Percentiles rank a stretch among this genome's conserved stretches.
phyloP scores from a whole-genome alignment of 139 green algal species.

The Micromonas pusilla region DNA sequence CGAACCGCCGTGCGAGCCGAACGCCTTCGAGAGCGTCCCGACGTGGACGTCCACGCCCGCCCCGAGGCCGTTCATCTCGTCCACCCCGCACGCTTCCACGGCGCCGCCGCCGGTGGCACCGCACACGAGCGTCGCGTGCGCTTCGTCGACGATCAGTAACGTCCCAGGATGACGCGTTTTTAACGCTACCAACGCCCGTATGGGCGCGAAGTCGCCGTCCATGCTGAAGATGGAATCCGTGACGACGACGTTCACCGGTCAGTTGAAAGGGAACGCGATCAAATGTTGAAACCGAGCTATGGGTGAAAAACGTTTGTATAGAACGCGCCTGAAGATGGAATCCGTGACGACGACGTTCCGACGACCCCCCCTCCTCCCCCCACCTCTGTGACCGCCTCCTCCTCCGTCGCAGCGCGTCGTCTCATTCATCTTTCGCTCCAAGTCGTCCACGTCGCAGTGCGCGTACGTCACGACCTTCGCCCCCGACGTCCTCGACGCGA shows the following conservation, averaged over 20 bases:
- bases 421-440: neutral
- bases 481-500: slow-evolving; percentile 39
- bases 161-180: slow-evolving; percentile 49
- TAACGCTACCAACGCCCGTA: slow-evolving; percentile 54
- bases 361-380: too few relatives aligned
- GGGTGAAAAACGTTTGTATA: too few relatives aligned
- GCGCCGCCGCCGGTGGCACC: slow-evolving; percentile 39
- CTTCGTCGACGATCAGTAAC: slow-evolving; percentile 81
- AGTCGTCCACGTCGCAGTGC: slow-evolving; percentile 73
- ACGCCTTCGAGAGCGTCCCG: slow-evolving; percentile 90
- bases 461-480: slow-evolving; percentile 44
- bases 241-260: too few relatives aligned
- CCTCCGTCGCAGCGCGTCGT: too few relatives aligned
- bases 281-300: too few relatives aligned
- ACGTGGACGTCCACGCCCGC: slow-evolving; percentile 75
- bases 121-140: slow-evolving; percentile 87
- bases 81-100: slow-evolving; percentile 56
- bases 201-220: slow-evolving; percentile 60
- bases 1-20: slow-evolving; percentile 52
- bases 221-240: slow-evolving; percentile 91
- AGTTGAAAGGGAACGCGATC: too few relatives aligned
- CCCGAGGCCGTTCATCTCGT: slow-evolving; percentile 46
- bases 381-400: too few relatives aligned
- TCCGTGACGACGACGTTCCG: too few relatives aligned
- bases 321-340: too few relatives aligned